Evolutionary conservation across 495 filamentous ascomycete genomes (phyloP).

Genomic region (Saxophila tyrrhenica): DNA sequence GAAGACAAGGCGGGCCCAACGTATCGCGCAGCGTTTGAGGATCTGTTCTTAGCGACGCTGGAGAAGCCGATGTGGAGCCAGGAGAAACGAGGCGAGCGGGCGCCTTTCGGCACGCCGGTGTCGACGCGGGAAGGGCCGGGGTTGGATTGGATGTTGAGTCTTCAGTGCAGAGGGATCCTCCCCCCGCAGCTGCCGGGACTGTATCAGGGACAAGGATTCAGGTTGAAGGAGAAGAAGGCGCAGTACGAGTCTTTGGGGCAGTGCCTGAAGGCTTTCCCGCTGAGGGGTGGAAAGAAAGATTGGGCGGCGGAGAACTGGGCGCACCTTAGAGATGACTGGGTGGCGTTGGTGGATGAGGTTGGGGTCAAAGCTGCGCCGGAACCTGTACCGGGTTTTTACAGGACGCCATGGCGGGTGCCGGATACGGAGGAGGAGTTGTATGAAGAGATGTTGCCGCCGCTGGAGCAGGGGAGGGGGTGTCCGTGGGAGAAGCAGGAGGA

Average conservation of each 20-base stretch:
- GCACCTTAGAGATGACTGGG: neutral
- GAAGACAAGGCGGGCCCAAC: no score
- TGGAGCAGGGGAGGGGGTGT: no score
- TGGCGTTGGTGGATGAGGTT: neutral
- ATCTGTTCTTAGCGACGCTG: conserved; percentile 40
- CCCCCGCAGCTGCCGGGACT: conserved; percentile 11
- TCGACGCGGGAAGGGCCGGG: conserved; percentile 11
- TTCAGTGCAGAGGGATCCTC: conserved; percentile 16
- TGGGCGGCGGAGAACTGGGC: neutral
- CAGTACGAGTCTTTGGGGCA: neutral
- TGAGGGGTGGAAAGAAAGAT: neutral
- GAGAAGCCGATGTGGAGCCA: conserved; percentile 32
- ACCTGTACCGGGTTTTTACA: neutral
- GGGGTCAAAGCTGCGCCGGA: neutral
- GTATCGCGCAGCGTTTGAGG: conserved; percentile 47
- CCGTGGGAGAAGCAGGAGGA: neutral
- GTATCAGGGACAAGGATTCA: neutral
- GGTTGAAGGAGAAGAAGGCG: no score
- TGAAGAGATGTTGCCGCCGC: neutral
- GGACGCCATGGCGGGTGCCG: conserved; percentile 1
- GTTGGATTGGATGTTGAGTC: conserved; percentile 17
- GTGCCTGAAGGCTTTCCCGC: neutral
- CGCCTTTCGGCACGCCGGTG: neutral
- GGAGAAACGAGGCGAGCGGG: conserved; percentile 1
- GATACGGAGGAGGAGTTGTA: conserved; percentile 8